phyloP scores from a whole-genome alignment of 2,329 filamentous ascomycete genomes.

The Phialocephala subalpina region DNA sequence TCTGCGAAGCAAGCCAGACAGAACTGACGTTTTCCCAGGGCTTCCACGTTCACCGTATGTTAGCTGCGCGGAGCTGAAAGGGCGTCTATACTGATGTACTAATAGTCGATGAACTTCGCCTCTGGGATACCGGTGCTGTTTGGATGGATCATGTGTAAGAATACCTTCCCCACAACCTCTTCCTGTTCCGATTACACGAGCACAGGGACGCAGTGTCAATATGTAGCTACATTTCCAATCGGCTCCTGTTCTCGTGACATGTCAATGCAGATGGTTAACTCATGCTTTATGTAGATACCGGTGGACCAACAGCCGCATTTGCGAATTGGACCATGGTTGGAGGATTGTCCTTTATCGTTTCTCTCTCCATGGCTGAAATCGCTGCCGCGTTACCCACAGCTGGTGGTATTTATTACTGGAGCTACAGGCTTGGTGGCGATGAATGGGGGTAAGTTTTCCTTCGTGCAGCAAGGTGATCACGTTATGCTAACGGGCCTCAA shows the following conservation, averaged over 20 bases:
- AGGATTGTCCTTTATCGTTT: conserved; percentile 46
- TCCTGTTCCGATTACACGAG: not conserved
- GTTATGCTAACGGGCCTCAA: conserved; percentile 22
- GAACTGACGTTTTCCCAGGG: conserved; percentile 23
- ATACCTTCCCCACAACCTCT: not conserved
- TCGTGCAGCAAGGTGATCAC: conserved; percentile 13
- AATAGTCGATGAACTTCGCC: conserved; percentile 47
- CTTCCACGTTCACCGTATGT: conserved; percentile 45
- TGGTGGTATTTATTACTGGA: conserved; percentile 51
- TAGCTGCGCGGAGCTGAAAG: not conserved
- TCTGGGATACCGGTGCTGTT: conserved; percentile 50
- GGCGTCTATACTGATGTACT: not conserved
- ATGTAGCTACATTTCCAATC: not conserved
- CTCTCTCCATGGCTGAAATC: conserved; percentile 49
- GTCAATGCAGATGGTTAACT: not conserved
- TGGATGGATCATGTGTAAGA: conserved; percentile 46
- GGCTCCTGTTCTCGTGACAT: not conserved
- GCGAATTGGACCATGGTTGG: conserved; percentile 50
- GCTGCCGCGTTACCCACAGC: conserved; percentile 48
- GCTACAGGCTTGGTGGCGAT: conserved; percentile 47
- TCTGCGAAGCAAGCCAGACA: not conserved
- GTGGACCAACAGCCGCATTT: conserved; percentile 48
- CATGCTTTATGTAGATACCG: conserved; percentile 38
- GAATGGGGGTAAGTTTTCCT: conserved; percentile 42
- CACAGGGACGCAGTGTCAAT: not conserved